phyloP scores from a whole-genome alignment of 169 alveolate species.

The Neospora caninum region DNA sequence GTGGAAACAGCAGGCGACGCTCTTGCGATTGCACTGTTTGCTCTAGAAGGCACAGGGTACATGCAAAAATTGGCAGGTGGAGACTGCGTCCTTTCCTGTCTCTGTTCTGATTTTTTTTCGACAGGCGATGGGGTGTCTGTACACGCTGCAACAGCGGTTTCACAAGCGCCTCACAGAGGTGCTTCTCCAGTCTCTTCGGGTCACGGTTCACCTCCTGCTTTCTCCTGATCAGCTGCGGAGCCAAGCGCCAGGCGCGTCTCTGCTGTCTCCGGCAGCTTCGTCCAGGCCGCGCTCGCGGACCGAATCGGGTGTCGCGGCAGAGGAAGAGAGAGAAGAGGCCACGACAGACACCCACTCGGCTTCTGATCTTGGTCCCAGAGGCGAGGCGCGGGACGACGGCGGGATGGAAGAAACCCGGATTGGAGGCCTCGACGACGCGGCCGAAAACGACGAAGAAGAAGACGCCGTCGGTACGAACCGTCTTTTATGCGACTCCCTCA shows the following conservation, averaged over 20 bases:
- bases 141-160: constrained; percentile 43
- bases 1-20: too few species aligned
- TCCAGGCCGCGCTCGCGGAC: constrained; percentile 8
- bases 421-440: not conserved
- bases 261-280: not conserved
- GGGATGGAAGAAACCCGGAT: not conserved
- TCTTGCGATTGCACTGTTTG: too few species aligned
- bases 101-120: not conserved
- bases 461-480: constrained; percentile 8
- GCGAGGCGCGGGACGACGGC: not conserved
- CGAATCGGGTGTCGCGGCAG: constrained; percentile 9
- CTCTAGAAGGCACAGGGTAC: too few species aligned
- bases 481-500: not conserved
- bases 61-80: too few species aligned
- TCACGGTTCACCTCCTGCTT: not conserved
- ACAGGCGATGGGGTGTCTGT: constrained; percentile 44
- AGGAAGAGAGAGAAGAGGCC: not conserved
- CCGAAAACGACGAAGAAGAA: not conserved
- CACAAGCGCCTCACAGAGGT: constrained; percentile 39
- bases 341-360: too few species aligned
- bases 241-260: not conserved
- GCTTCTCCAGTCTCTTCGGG: constrained; percentile 45
- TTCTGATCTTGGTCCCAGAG: too few species aligned
- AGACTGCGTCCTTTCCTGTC: not conserved
- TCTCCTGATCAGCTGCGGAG: not conserved